These are phyloP conservation scores for Sporothrix variecibatus DNA, from an alignment of 2,329 filamentous ascomycete species.

Conservation along the genomic window DNA sequence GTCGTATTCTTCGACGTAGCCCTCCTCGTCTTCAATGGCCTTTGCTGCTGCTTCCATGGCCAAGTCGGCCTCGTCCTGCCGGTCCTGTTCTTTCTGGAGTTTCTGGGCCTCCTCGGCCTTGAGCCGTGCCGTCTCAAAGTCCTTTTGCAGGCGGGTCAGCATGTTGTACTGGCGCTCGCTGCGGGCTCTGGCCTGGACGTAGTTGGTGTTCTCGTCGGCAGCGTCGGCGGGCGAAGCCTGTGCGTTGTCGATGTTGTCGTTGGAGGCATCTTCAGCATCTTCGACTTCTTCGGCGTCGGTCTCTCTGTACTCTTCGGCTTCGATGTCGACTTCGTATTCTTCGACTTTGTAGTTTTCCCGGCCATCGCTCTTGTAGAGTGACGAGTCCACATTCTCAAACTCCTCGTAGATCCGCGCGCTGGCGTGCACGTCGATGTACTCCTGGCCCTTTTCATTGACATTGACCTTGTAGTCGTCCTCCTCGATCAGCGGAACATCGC, in stretches of 20 bases:
- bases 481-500: slow-evolving; percentile 48
- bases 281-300: not conserved
- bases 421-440: not conserved
- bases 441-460: not conserved
- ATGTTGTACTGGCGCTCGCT: slow-evolving; percentile 58
- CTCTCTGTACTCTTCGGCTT: not conserved
- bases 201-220: slow-evolving; percentile 43
- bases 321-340: not conserved
- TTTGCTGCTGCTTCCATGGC: not conserved
- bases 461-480: slow-evolving; percentile 56
- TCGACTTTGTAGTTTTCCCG: not conserved
- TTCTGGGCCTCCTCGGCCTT: slow-evolving; percentile 41
- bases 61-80: slow-evolving; percentile 38
- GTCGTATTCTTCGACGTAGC: slow-evolving; percentile 25
- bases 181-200: slow-evolving; percentile 52
- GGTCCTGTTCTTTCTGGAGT: slow-evolving; percentile 33
- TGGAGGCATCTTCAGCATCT: too few relatives aligned
- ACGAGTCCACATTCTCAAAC: not conserved
- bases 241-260: not conserved
- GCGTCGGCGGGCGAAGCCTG: slow-evolving; percentile 31
- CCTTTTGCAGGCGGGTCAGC: slow-evolving; percentile 58
- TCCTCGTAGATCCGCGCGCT: not conserved
- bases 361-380: not conserved
- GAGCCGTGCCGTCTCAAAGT: slow-evolving; percentile 52
- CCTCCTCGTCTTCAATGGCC: slow-evolving; percentile 36